Base-by-base conservation (phyloP, 352 stramenopile species). In the Phytophthora litchii region DNA sequence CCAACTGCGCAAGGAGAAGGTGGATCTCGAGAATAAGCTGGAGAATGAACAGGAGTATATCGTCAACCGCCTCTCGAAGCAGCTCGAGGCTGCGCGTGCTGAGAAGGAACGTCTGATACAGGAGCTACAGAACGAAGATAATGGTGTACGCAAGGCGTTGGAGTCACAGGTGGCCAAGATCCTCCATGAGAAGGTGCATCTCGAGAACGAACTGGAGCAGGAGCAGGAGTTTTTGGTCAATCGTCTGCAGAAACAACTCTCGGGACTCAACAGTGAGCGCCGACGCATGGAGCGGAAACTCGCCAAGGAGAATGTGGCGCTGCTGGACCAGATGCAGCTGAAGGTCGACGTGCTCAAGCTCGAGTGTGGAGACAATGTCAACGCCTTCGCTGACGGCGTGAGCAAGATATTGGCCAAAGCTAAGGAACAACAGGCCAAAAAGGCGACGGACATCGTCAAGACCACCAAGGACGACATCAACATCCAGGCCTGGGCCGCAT, bases 31-130 rank as follows among this genome's bases (percentile, higher is more conserved):
- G 69, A 97, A 97, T 72, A 92, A 95, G 60, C 79, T 97, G 9
- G 89, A 97, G 72, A 76, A 88, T 55, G 89, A 97, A 58, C 88
- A 97, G 70, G 89, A 97, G 53, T 96, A 95, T 70, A 93, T 97
- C 36, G 88, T 97, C 16, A 97, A 97, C 76, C 94, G 94, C 46
- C 80, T 97, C 37, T 76, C 84, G 60, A 93, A 93, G 61, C 83
- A 95, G 59, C 73, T 95, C 1, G 84, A 93, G 43, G 72, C 79
- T 2, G 82, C 84, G 8, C 81, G 80, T 43, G 52, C 48, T 20
- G 82, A 93, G 48, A 91, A 91, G 46, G 84, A 91, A 53, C 70
- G 82, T 3, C 54, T 93, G 52, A 48, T 93, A 17, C 52, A 69
- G 21, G 84, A 93, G 58, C 72, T 92, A 37, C 72, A 86, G 41